A percentile compares a stretch with the other conserved stretches of the same genome.
Evolutionary conservation across 2,329 filamentous ascomycete species (phyloP).

Genomic region (Stemphylium beticola): DNA sequence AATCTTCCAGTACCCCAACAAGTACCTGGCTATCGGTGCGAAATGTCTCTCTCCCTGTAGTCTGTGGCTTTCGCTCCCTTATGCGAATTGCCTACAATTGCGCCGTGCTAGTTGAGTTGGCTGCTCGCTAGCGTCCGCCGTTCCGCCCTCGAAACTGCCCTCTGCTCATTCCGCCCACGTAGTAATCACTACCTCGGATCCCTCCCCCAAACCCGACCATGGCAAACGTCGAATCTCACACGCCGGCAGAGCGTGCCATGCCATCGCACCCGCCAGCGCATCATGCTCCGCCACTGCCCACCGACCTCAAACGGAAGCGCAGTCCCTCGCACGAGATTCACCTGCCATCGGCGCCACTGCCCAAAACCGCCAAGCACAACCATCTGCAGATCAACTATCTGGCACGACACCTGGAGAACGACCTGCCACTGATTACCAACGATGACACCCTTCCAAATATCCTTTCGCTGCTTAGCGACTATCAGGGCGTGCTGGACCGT

Average conservation of each 20-base stretch:
- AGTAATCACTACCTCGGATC: slow-evolving; percentile 20
- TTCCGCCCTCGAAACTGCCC: slow-evolving; percentile 27
- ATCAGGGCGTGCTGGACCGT: slow-evolving; percentile 82
- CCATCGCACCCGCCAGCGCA: slow-evolving; percentile 26
- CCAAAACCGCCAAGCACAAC: slow-evolving; percentile 63
- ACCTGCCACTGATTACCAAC: slow-evolving; percentile 66
- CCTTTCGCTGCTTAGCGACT: slow-evolving; percentile 74
- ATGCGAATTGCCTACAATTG: slow-evolving; percentile 5
- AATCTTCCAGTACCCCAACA: not conserved
- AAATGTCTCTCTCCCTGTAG: slow-evolving; percentile 8
- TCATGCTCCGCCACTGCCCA: slow-evolving; percentile 27
- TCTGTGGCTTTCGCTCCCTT: slow-evolving; percentile 12
- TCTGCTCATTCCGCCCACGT: slow-evolving; percentile 21
- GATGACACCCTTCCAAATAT: slow-evolving; percentile 77
- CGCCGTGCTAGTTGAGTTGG: slow-evolving; percentile 20
- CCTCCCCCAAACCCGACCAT: slow-evolving; percentile 28
- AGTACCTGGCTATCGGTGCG: slow-evolving; percentile 1
- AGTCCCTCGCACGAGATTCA: slow-evolving; percentile 50
- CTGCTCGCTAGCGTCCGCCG: slow-evolving; percentile 27
- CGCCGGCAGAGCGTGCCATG: slow-evolving; percentile 30
- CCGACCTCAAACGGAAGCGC: slow-evolving; percentile 56
- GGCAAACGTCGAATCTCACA: slow-evolving; percentile 32
- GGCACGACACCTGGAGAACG: slow-evolving; percentile 66
- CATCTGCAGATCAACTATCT: slow-evolving; percentile 73
- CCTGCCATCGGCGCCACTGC: slow-evolving; percentile 44